These are phyloP conservation scores for Coemansia sp. DNA, from an alignment of 192 early-diverging fungal genomes.

Conservation along the genomic window DNA sequence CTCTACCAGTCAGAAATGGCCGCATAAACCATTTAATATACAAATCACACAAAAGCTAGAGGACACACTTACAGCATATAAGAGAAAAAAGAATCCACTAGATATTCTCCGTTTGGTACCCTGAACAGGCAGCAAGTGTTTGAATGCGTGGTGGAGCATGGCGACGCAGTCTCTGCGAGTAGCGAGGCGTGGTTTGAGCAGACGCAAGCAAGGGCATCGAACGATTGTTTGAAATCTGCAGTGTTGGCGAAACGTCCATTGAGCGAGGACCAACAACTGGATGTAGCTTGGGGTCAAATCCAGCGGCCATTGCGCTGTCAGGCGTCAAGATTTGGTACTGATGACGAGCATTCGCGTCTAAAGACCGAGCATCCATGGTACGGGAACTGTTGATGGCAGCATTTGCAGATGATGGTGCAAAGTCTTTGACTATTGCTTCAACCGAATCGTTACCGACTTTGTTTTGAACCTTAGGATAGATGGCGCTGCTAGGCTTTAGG, in stretches of 20 bases:
- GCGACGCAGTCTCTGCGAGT: slow-evolving; percentile 10
- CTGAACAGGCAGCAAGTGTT: background rate
- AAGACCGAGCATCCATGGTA: background rate
- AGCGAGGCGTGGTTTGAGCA: background rate
- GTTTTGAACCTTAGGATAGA: background rate
- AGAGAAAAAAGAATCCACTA: background rate
- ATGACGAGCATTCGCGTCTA: background rate
- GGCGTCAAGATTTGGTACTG: background rate
- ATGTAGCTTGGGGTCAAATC: slow-evolving; percentile 36
- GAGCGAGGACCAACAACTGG: slow-evolving; percentile 34
- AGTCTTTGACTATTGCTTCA: background rate
- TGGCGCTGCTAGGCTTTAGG: background rate
- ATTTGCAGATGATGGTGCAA: background rate
- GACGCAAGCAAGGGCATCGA: background rate
- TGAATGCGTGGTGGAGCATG: slow-evolving; percentile 2
- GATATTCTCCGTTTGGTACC: background rate
- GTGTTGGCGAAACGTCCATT: slow-evolving; percentile 32
- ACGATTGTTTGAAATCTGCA: slow-evolving; percentile 11
- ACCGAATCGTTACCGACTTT: background rate
- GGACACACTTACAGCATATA: background rate
- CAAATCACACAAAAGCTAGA: background rate
- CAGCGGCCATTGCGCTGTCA: background rate
- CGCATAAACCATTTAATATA: background rate
- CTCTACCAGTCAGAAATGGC: background rate
- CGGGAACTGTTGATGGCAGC: background rate